Conservation (phyloP, 768 basidiomycete species). For the Calocybe cyanea region DNA sequence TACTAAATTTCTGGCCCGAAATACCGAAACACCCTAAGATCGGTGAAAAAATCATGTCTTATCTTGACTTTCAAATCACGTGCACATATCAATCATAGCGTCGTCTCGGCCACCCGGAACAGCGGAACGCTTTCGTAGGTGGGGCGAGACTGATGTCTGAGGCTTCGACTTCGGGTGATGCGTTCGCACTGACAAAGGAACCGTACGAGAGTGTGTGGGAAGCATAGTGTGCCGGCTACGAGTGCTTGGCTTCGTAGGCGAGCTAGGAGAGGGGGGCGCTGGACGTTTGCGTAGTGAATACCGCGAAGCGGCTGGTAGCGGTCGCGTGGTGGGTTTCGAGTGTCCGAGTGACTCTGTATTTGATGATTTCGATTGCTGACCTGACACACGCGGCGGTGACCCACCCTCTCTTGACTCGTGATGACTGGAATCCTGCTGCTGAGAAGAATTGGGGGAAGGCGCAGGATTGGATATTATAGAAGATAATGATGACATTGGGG, state of each 20-base stretch:
- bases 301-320: conserved; percentile 17
- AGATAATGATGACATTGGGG: conserved; percentile 17
- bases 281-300: conserved; percentile 33
- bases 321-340: conserved; percentile 10
- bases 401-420: not conserved
- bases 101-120: conserved; percentile 6
- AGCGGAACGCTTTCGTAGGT: conserved; percentile 15
- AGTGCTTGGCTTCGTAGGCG: conserved; percentile 17
- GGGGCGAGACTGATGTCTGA: conserved; percentile 11
- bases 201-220: conserved; percentile 9
- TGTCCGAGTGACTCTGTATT: conserved; percentile 14
- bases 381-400: conserved; percentile 8
- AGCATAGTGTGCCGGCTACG: conserved; percentile 11
- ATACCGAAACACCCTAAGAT: not conserved
- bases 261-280: conserved; percentile 16
- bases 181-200: conserved; percentile 18
- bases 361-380: conserved; percentile 7
- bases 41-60: too few species aligned
- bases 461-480: conserved; percentile 15
- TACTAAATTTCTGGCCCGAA: not conserved
- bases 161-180: conserved; percentile 19
- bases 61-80: not conserved
- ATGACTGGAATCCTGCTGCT: not conserved
- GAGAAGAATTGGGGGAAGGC: conserved; percentile 4
- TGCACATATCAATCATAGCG: conserved; percentile 5